A percentile compares a stretch with the other conserved stretches of the same genome.
Evolutionary conservation across 140 eudicot genomes (phyloP).

Genomic region (Erigeron philadelphicus): DNA sequence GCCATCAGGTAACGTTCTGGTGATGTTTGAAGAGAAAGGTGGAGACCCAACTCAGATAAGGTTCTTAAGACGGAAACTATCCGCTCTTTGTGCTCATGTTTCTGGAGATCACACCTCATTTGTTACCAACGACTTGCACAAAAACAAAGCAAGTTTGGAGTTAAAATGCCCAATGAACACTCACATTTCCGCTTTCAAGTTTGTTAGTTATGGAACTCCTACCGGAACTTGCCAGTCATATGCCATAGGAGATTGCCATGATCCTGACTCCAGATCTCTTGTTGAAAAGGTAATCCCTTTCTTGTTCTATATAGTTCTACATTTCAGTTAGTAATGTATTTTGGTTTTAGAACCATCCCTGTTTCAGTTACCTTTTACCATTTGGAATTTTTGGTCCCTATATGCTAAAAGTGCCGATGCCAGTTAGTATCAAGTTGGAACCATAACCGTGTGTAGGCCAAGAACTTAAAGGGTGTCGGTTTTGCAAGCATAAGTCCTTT

Average conservation of each 20-base stretch:
- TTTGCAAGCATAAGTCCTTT: conserved; percentile 1
- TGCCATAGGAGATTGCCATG: conserved; percentile 68
- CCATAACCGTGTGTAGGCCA: neutral
- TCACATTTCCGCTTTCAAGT: conserved; percentile 55
- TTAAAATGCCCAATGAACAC: conserved; percentile 58
- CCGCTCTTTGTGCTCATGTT: conserved; percentile 53
- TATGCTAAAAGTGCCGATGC: too few species aligned
- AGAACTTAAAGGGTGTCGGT: neutral
- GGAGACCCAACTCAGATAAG: conserved; percentile 88
- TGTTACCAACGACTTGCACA: conserved; percentile 29
- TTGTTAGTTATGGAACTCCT: conserved; percentile 91
- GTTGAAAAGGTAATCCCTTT: conserved; percentile 52
- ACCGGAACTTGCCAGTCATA: conserved; percentile 67
- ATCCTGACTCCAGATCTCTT: conserved; percentile 52
- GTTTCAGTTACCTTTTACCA: neutral
- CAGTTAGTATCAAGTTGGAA: too few species aligned
- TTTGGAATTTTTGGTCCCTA: neutral
- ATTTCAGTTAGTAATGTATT: neutral
- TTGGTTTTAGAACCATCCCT: neutral
- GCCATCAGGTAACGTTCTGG: conserved; percentile 75
- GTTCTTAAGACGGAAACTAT: conserved; percentile 56
- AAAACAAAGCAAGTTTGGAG: conserved; percentile 35
- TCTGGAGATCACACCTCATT: conserved; percentile 75
- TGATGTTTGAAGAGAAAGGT: conserved; percentile 91
- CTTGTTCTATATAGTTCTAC: neutral